Evolutionary conservation across 1,139 yeast species (phyloP).

Genomic region (Hyphopichia burtonii): DNA sequence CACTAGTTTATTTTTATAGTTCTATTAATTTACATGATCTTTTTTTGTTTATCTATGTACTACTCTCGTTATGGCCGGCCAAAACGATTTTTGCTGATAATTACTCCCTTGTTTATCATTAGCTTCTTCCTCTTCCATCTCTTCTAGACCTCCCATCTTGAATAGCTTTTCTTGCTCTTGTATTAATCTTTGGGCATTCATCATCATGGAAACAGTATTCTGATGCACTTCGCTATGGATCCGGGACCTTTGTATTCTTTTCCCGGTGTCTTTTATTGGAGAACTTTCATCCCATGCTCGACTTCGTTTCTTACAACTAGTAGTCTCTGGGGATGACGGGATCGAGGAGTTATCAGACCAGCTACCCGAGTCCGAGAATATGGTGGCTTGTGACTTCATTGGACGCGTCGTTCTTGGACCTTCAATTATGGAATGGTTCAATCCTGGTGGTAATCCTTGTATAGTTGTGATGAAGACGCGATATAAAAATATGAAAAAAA

Average conservation of each 20-base stretch:
- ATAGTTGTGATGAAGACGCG: background rate
- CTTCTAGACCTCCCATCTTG: background rate
- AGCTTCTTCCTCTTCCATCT: background rate
- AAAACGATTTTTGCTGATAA: slow-evolving; percentile 27
- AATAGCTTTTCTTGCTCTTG: slow-evolving; percentile 9
- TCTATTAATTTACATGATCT: background rate
- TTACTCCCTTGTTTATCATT: slow-evolving; percentile 6
- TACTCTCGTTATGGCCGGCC: slow-evolving; percentile 18
- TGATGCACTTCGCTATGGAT: slow-evolving; percentile 33
- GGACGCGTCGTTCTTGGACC: slow-evolving; percentile 2
- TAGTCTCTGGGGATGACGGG: background rate
- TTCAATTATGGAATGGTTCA: too few species aligned
- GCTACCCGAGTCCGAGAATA: background rate
- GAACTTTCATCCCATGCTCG: slow-evolving; percentile 2
- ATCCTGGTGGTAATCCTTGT: too few species aligned
- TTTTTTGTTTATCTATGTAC: background rate
- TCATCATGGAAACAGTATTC: slow-evolving; percentile 29
- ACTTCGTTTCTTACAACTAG: background rate
- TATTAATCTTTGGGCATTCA: slow-evolving; percentile 22
- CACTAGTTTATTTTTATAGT: background rate
- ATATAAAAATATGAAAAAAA: background rate
- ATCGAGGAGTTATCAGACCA: slow-evolving; percentile 1
- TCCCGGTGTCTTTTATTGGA: slow-evolving; percentile 9
- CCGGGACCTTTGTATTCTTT: slow-evolving; percentile 23
- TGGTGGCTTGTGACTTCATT: background rate